A percentile compares a stretch with the other conserved stretches of the same genome.
Conservation (phyloP, 441 rosid species). For the Populus hybrid region DNA sequence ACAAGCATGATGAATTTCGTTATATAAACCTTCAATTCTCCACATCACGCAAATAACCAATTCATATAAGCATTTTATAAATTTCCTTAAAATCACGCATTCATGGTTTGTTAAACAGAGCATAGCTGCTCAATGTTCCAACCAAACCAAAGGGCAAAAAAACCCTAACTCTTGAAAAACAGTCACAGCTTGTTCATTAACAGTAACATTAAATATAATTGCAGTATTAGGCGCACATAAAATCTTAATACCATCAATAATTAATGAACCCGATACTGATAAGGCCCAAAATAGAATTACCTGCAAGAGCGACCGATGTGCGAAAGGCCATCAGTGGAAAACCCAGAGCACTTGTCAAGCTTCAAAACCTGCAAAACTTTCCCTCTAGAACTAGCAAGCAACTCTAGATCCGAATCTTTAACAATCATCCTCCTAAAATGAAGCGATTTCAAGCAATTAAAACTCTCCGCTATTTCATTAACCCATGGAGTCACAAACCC, state of each 20-base stretch:
- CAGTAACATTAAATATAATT: not conserved
- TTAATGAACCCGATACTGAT: not conserved
- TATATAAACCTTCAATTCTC: not conserved
- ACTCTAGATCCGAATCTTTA: constrained; percentile 63
- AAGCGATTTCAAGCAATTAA: constrained; percentile 53
- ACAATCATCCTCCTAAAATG: constrained; percentile 87
- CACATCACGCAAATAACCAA: not conserved
- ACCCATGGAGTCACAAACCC: constrained; percentile 80
- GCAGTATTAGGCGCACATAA: not conserved
- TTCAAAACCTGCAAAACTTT: constrained; percentile 50
- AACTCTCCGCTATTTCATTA: constrained; percentile 35
- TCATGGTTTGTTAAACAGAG: not conserved
- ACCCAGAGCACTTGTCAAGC: constrained; percentile 84
- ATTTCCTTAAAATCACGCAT: not conserved
- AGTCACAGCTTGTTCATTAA: not conserved
- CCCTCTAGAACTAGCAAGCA: constrained; percentile 46
- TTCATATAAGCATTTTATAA: not conserved
- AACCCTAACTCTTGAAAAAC: not conserved
- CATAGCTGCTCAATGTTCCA: not conserved
- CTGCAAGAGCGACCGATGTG: constrained; percentile 68
- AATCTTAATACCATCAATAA: not conserved
- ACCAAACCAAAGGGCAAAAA: not conserved
- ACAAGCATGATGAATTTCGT: not conserved
- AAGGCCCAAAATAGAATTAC: constrained; percentile 27
- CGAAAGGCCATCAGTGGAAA: constrained; percentile 74